These are phyloP conservation scores for Selaginella tamariscina DNA, from an alignment of 75 land plant genomes.

Conservation along the genomic window DNA sequence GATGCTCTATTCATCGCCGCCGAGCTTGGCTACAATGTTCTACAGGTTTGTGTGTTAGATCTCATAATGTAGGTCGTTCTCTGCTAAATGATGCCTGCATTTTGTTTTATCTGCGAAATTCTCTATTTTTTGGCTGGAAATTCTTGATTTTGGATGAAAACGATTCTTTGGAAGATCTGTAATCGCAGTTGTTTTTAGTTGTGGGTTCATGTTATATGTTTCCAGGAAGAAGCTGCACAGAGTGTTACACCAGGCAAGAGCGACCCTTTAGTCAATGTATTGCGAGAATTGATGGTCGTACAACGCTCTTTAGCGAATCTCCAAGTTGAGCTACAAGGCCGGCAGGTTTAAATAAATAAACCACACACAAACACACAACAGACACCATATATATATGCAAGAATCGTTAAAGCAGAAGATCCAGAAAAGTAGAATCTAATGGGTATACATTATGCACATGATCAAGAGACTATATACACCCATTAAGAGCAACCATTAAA, in stretches of 20 bases:
- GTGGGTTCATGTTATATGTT: too few species aligned
- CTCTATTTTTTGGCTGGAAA: background rate
- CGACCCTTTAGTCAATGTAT: slow-evolving; percentile 58
- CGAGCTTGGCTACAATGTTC: slow-evolving; percentile 68
- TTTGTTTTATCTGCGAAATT: too few species aligned
- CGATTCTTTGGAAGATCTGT: background rate
- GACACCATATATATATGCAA: too few species aligned
- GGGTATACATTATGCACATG: too few species aligned
- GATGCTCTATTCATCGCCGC: slow-evolving; percentile 79
- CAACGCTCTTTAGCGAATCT: slow-evolving; percentile 76
- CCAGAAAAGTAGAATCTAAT: too few species aligned
- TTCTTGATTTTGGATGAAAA: background rate
- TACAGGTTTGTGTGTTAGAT: slow-evolving; percentile 22
- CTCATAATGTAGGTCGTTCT: too few species aligned
- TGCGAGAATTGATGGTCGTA: slow-evolving; percentile 64
- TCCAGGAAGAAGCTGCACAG: slow-evolving; percentile 28
- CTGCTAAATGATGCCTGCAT: too few species aligned
- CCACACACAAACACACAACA: too few species aligned
- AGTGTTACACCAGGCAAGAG: slow-evolving; percentile 27
- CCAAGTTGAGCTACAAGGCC: slow-evolving; percentile 97
- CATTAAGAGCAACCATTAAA: too few species aligned
- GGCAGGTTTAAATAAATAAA: slow-evolving; percentile 89
- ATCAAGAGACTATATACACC: too few species aligned
- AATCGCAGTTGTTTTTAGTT: too few species aligned
- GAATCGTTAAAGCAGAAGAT: too few species aligned